Base-by-base conservation (phyloP, 2,329 filamentous ascomycete species). In the Aspergillus thermomutatus region DNA sequence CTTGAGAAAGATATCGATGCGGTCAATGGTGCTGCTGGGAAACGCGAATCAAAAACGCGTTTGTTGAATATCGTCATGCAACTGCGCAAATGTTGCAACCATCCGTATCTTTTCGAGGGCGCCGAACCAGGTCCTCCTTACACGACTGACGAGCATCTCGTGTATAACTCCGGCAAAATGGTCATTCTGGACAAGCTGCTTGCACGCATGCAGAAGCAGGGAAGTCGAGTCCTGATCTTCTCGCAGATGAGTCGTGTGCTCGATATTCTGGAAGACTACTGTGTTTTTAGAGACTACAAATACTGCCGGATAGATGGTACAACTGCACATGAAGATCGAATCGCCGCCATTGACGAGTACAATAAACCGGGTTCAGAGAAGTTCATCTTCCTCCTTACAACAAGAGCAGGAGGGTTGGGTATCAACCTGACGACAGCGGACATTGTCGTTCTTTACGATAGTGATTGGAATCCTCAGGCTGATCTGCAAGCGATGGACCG, bases 1-100 rank as follows among this genome's bases (percentile, higher is more conserved):
- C 80, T 99, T 3, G 94, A 99, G 70, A 99, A 97, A 77, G 94
- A 99, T 69, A 99, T 99, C 60, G 94, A 99, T 74, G 94, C 94
- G 14, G 93, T 99, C 68, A 99, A 99, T 65, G 94, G 94, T 59
- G 94, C 93, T 28, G 91, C 89, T 61, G 94, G 94, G 51, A 99
- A 97, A 78, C 89, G 92, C 58, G 94, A 99, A 77, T 97, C 93
- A 31, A 99, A 99, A 79, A 99, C 94, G 1, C 87, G 94, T 62
- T 83, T 99, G 23, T 82, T 99, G 62, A 99, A 99, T 77, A 99
- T 99, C 70, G 94, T 99, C 66, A 99, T 99, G 94, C 94, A 99
- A 76, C 84, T 99, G 62, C 89, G 94, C 67, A 99, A 99, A 77
- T 99, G 94, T 77, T 99, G 94, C 75, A 99, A 99, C 67, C 94